Evolutionary conservation across 2,329 filamentous ascomycete genomes (phyloP).

Genomic region (Colletotrichum scovillei): DNA sequence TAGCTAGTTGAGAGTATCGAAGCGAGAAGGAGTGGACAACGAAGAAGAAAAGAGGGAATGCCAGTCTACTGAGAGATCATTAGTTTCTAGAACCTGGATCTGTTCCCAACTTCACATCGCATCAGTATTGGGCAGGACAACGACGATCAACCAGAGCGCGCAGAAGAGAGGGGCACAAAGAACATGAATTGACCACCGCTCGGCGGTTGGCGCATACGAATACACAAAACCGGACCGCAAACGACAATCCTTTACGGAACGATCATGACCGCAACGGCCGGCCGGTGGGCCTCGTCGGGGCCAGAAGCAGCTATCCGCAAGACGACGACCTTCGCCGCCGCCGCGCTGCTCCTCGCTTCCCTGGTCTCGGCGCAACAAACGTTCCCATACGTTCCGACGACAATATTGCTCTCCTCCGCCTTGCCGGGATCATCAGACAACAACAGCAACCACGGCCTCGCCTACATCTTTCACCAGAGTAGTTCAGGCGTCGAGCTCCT

Average conservation of each 20-base stretch:
- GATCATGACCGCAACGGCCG: slow-evolving; percentile 3
- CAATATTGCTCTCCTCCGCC: slow-evolving; percentile 68
- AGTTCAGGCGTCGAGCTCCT: slow-evolving; percentile 63
- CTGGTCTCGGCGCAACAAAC: slow-evolving; percentile 50
- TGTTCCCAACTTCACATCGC: not conserved
- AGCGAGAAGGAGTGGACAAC: not conserved
- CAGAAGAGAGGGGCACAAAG: not conserved
- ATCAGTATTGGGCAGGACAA: not conserved
- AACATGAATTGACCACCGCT: slow-evolving; percentile 28
- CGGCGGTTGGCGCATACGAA: slow-evolving; percentile 31
- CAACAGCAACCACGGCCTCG: slow-evolving; percentile 59
- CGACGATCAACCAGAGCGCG: not conserved
- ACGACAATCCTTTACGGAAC: slow-evolving; percentile 1
- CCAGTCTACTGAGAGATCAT: slow-evolving; percentile 1
- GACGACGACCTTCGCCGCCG: slow-evolving; percentile 10
- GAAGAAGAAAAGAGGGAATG: not conserved
- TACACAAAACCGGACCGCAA: slow-evolving; percentile 15
- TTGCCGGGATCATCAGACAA: slow-evolving; percentile 54
- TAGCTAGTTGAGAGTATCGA: not conserved
- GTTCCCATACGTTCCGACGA: slow-evolving; percentile 83
- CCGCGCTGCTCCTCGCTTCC: slow-evolving; percentile 28
- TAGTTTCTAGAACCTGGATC: not conserved
- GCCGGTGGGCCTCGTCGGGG: not conserved
- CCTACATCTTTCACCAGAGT: slow-evolving; percentile 77
- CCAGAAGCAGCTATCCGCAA: slow-evolving; percentile 4